Conservation (phyloP, 2,329 filamentous ascomycete species). For the Pseudonectria buxi region DNA sequence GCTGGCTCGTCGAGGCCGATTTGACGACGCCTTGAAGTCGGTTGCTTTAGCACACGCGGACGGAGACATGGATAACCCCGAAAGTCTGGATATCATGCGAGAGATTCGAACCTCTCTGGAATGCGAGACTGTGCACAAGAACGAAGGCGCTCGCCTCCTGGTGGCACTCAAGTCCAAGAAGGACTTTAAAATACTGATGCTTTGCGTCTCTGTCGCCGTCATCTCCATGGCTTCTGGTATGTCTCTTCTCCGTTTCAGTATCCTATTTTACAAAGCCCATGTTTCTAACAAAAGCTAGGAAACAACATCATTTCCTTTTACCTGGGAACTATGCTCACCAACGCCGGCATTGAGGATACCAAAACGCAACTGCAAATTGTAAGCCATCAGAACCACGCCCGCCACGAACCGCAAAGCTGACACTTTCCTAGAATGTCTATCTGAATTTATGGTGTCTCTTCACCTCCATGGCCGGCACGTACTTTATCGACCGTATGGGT, state of each 20-base stretch:
- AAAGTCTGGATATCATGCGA: constrained; percentile 8
- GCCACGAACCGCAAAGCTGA: background rate
- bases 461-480: constrained; percentile 36
- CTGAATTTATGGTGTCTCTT: constrained; percentile 44
- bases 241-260: too few relatives aligned
- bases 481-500: constrained; percentile 35
- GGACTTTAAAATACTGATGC: background rate
- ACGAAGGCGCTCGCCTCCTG: too few relatives aligned
- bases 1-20: constrained; percentile 34
- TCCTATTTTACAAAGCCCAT: background rate
- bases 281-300: constrained; percentile 4
- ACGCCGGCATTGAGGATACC: constrained; percentile 37
- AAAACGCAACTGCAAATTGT: constrained; percentile 36
- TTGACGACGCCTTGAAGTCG: constrained; percentile 33
- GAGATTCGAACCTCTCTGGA: constrained; percentile 36
- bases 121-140: constrained; percentile 17
- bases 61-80: constrained; percentile 31
- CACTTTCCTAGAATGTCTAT: constrained; percentile 34
- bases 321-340: constrained; percentile 35
- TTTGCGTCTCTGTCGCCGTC: background rate
- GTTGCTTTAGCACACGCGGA: constrained; percentile 39
- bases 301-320: constrained; percentile 37
- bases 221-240: constrained; percentile 6
- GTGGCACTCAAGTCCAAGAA: too few relatives aligned
- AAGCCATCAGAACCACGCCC: constrained; percentile 4